Percentiles rank a stretch among this genome's conserved stretches.
phyloP scores from a whole-genome alignment of 2,329 filamentous ascomycete species.

The Metarhizium anisopliae region DNA sequence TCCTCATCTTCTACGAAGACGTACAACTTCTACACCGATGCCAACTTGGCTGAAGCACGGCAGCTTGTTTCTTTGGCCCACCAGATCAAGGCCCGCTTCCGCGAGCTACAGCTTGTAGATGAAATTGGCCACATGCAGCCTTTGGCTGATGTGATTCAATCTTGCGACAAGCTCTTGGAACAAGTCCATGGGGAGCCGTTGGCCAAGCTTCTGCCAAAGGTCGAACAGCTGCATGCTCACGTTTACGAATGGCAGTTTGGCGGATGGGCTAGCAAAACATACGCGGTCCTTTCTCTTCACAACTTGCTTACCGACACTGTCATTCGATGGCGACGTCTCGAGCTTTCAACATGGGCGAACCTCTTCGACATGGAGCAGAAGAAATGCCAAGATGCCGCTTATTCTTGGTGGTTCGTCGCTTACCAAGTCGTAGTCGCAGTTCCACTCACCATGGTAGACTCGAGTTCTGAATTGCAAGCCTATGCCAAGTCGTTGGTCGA shows the following conservation, averaged over 20 bases:
- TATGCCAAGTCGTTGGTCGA: slow-evolving; percentile 65
- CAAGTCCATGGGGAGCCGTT: slow-evolving; percentile 75
- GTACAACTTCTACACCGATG: slow-evolving; percentile 86
- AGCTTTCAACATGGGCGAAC: slow-evolving; percentile 85
- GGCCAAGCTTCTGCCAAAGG: slow-evolving; percentile 73
- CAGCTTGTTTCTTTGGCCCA: slow-evolving; percentile 62
- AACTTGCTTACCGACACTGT: slow-evolving; percentile 72
- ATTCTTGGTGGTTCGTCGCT: slow-evolving; percentile 92
- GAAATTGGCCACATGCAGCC: slow-evolving; percentile 66
- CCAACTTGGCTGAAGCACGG: slow-evolving; percentile 67
- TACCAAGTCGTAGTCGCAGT: slow-evolving; percentile 82
- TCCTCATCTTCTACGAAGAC: slow-evolving; percentile 26
- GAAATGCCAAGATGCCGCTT: slow-evolving; percentile 68
- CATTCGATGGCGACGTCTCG: slow-evolving; percentile 81
- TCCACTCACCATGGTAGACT: slow-evolving; percentile 56
- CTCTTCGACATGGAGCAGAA: slow-evolving; percentile 76
- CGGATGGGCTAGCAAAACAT: slow-evolving; percentile 74
- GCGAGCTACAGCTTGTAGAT: slow-evolving; percentile 56
- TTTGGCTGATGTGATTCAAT: slow-evolving; percentile 66
- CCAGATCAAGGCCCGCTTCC: slow-evolving; percentile 63
- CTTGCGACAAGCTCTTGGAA: slow-evolving; percentile 66
- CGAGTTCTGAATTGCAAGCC: slow-evolving; percentile 46
- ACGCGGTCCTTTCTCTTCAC: slow-evolving; percentile 61
- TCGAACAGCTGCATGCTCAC: slow-evolving; percentile 78
- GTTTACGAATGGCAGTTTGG: slow-evolving; percentile 90